These are phyloP conservation scores for Corchorus capsularis DNA, from an alignment of 345 rosid genomes.

Conservation along the genomic window DNA sequence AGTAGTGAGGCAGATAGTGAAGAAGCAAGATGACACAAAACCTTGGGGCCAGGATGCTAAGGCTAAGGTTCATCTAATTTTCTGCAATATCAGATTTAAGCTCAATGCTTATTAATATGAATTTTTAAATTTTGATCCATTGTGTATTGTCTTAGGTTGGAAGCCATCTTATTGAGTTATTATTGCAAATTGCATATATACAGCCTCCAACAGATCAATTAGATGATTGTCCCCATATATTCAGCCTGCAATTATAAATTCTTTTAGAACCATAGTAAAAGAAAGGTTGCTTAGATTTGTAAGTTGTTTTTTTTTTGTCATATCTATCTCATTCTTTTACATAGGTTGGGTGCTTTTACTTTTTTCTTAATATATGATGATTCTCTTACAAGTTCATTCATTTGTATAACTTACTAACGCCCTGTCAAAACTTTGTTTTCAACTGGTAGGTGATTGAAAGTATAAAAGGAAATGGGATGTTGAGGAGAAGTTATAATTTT, in stretches of 20 bases:
- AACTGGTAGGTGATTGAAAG: too few species aligned
- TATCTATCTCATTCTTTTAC: too few species aligned
- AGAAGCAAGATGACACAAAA: constrained; percentile 60
- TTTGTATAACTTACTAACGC: too few species aligned
- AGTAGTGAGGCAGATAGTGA: constrained; percentile 79
- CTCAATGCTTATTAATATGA: neutral
- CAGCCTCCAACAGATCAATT: constrained; percentile 73
- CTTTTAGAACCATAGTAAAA: constrained; percentile 48
- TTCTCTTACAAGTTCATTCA: too few species aligned
- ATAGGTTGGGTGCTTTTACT: too few species aligned
- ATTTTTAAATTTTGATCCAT: constrained; percentile 17
- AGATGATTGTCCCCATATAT: constrained; percentile 68
- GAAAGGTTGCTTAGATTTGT: too few species aligned
- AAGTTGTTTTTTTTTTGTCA: too few species aligned
- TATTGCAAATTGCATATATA: constrained; percentile 78
- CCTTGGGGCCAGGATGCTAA: constrained; percentile 74
- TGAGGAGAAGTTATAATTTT: too few species aligned
- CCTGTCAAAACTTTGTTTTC: too few species aligned
- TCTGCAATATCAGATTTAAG: constrained; percentile 19
- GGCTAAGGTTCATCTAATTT: constrained; percentile 77
- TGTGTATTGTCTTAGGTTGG: constrained; percentile 67
- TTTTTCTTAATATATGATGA: too few species aligned
- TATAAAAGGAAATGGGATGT: too few species aligned
- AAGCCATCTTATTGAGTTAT: constrained; percentile 81
- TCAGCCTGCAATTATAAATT: constrained; percentile 89